These are phyloP conservation scores for Boletus rex-veris DNA, from an alignment of 768 basidiomycete genomes.

Conservation along the genomic window DNA sequence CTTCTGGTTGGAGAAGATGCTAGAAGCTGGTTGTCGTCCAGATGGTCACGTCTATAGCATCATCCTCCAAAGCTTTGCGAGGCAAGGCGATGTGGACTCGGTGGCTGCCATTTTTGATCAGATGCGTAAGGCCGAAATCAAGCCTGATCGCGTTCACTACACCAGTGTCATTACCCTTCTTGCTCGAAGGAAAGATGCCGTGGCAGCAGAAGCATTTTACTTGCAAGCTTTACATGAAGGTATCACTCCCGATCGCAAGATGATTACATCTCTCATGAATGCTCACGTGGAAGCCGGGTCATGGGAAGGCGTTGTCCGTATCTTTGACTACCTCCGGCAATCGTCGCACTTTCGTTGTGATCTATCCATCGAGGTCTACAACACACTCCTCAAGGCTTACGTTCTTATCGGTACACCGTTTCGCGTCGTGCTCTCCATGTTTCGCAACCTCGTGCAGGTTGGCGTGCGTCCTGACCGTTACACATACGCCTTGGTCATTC, in stretches of 20 bases:
- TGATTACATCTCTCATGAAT: constrained; percentile 74
- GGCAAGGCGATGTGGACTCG: constrained; percentile 50
- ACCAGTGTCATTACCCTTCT: constrained; percentile 67
- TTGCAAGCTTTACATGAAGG: constrained; percentile 60
- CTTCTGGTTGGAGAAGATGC: constrained; percentile 53
- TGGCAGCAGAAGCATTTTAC: constrained; percentile 65
- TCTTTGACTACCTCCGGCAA: constrained; percentile 59
- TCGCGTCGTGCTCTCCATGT: constrained; percentile 54
- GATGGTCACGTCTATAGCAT: constrained; percentile 56
- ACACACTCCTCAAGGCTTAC: constrained; percentile 80
- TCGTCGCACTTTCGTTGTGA: constrained; percentile 34
- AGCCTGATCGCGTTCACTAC: constrained; percentile 53
- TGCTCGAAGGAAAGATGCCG: constrained; percentile 56
- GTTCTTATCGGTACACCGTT: constrained; percentile 80
- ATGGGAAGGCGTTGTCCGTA: constrained; percentile 70
- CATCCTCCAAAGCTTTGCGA: constrained; percentile 56
- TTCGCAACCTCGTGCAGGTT: constrained; percentile 48
- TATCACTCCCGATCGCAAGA: constrained; percentile 56
- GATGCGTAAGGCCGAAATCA: constrained; percentile 53
- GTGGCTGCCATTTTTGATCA: constrained; percentile 50
- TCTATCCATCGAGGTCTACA: constrained; percentile 62
- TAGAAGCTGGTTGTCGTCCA: constrained; percentile 46
- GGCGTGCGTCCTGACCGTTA: constrained; percentile 55
- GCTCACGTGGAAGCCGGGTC: constrained; percentile 78
- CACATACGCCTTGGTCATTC: constrained; percentile 73